Evolutionary conservation across 2,329 filamentous ascomycete genomes (phyloP), one percentile per base, ranked within the genome.

Genomic region (Westerdykella sp.): DNA sequence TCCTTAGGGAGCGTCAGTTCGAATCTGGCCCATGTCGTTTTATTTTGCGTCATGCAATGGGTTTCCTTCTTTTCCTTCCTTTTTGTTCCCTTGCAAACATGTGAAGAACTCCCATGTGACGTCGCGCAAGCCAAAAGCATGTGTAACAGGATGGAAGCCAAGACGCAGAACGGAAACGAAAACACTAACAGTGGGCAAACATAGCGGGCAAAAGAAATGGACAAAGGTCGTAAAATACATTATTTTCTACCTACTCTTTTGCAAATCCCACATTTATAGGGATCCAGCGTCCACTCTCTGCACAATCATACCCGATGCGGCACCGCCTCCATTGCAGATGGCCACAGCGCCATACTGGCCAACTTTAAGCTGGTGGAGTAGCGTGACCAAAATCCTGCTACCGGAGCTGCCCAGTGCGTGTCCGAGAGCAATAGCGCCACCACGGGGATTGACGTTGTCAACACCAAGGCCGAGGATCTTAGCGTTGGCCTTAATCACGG

Each of bases 321-420:
- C 91, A 46, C 93, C 93, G 34, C 93, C 93, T 37, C 93, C 93
- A 60, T 98, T 98, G 73, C 93, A 97, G 48, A 98, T 97, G 2
- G 90, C 90, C 13, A 90, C 93, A 52, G 91, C 87, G 42, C 93
- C 93, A 63, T 96, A 97, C 71, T 98, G 87, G 30, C 90, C 90
- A 34, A 84, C 81, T 73, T 94, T 83, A 49, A 97, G 74, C 70
- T 96, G 91, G 68, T 97, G 91, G 48, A 97, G 75, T 48, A 97
- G 71, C 0, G 90, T 95, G 1, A 88, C 88, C 46, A 97, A 72
- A 53, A 97, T 96, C 49, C 91, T 81, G 18, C 88, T 90, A 12
- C 91, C 91, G 1, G 90, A 96, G 76, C 89, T 96, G 14, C 91
- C 91, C 2, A 97, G 74, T 4, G 91, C 90, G 63, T 97, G 91